These are phyloP conservation scores for Ophioceras dolichostomum DNA, from an alignment of 2,329 filamentous ascomycete species.

Conservation along the genomic window DNA sequence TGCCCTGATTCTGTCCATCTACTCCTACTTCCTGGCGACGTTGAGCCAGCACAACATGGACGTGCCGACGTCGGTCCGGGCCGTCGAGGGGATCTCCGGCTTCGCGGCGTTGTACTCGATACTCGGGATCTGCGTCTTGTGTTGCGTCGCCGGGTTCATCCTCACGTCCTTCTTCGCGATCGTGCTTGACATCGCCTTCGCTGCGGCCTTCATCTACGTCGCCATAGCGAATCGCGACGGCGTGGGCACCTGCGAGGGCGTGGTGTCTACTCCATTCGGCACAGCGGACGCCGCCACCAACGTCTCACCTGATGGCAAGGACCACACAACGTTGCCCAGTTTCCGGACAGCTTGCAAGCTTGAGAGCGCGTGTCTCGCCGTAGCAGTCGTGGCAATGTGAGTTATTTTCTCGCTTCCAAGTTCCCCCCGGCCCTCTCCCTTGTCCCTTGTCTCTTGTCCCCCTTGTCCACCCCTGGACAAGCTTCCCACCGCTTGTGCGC, in stretches of 20 bases:
- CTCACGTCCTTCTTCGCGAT: constrained; percentile 65
- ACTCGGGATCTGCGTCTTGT: constrained; percentile 60
- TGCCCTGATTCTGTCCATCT: constrained; percentile 64
- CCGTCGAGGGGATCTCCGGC: constrained; percentile 69
- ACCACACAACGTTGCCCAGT: constrained; percentile 31
- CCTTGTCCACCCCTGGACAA: too few relatives aligned
- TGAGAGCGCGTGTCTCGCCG: constrained; percentile 65
- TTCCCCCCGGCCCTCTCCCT: too few relatives aligned
- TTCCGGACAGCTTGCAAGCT: constrained; percentile 52
- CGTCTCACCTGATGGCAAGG: constrained; percentile 23
- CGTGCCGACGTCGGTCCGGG: constrained; percentile 55
- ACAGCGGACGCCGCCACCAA: constrained; percentile 39
- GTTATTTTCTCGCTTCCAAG: constrained; percentile 8
- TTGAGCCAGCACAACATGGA: constrained; percentile 49
- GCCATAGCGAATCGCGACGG: constrained; percentile 63
- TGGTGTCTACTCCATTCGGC: constrained; percentile 58
- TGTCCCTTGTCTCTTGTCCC: too few relatives aligned
- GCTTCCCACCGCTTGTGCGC: too few relatives aligned
- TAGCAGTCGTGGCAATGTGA: constrained; percentile 67
- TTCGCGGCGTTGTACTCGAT: constrained; percentile 63
- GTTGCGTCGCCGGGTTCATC: constrained; percentile 63
- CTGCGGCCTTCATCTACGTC: constrained; percentile 69
- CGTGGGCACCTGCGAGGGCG: constrained; percentile 46
- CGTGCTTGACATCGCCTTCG: constrained; percentile 64
- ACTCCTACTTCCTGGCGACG: constrained; percentile 73